These are phyloP conservation scores for Coniella vitis DNA, from an alignment of 2,329 filamentous ascomycete species.

Conservation along the genomic window DNA sequence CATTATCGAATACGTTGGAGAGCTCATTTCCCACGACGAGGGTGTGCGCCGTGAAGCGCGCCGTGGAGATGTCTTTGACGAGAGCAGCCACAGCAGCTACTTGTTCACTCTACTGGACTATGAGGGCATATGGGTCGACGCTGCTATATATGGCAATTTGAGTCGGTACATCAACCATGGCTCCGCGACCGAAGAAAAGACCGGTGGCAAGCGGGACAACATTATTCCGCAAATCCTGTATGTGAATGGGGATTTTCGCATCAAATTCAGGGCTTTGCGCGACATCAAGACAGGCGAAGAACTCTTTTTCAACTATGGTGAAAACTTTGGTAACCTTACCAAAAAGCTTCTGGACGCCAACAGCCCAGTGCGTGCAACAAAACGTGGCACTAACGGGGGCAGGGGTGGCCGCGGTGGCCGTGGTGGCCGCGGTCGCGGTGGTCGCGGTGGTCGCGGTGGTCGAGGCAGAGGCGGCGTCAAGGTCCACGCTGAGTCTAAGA, in stretches of 20 bases:
- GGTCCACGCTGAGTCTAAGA: slow-evolving; percentile 13
- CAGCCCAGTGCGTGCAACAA: slow-evolving; percentile 19
- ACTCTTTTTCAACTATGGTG: slow-evolving; percentile 75
- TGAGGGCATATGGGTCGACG: slow-evolving; percentile 64
- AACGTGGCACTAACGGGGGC: slow-evolving; percentile 6
- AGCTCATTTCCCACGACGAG: slow-evolving; percentile 65
- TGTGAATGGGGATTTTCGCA: slow-evolving; percentile 69
- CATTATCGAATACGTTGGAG: slow-evolving; percentile 74
- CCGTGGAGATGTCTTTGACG: slow-evolving; percentile 54
- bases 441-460: slow-evolving; percentile 12
- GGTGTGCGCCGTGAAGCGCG: slow-evolving; percentile 59
- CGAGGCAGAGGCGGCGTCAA: slow-evolving; percentile 12
- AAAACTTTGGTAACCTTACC: slow-evolving; percentile 57
- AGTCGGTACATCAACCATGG: slow-evolving; percentile 81
- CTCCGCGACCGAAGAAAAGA: slow-evolving; percentile 35
- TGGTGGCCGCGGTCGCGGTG: slow-evolving; percentile 11
- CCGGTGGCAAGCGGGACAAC: slow-evolving; percentile 43
- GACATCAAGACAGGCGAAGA: slow-evolving; percentile 68
- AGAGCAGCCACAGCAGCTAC: slow-evolving; percentile 58
- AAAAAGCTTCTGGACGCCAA: slow-evolving; percentile 43
- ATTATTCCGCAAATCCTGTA: slow-evolving; percentile 60
- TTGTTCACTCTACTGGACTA: slow-evolving; percentile 54
- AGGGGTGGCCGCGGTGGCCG: slow-evolving; percentile 9
- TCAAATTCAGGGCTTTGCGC: slow-evolving; percentile 63
- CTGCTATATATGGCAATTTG: slow-evolving; percentile 71